Evolutionary conservation across 805 yeast species (phyloP).

Genomic region (Lachancea dasiensis): DNA sequence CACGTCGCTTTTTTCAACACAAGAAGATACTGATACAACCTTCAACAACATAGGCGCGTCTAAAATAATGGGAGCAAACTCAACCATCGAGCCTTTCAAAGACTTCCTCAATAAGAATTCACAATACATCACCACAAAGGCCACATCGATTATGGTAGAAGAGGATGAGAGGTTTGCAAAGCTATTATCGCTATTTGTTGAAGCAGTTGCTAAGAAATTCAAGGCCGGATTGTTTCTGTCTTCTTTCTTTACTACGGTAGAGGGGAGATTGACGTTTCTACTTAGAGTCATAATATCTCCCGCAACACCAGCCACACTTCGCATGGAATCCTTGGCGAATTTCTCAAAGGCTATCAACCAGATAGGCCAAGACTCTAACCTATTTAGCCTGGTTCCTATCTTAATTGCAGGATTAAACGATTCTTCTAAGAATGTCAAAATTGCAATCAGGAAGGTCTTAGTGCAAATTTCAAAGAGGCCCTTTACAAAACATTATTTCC

Average conservation of each 20-base stretch:
- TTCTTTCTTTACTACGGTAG: conserved; percentile 35
- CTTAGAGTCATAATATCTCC: conserved; percentile 52
- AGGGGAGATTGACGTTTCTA: conserved; percentile 50
- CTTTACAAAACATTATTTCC: conserved; percentile 38
- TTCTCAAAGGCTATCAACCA: conserved; percentile 33
- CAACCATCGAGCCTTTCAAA: conserved; percentile 24
- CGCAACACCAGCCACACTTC: conserved; percentile 51
- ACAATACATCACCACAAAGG: conserved; percentile 23
- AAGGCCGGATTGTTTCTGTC: conserved; percentile 31
- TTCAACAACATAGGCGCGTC: conserved; percentile 28
- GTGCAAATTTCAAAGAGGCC: conserved; percentile 35
- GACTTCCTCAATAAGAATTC: conserved; percentile 30
- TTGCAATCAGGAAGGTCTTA: conserved; percentile 36
- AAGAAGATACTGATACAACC: conserved; percentile 17
- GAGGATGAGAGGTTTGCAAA: conserved; percentile 37
- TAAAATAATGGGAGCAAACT: conserved; percentile 22
- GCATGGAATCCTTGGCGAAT: conserved; percentile 43
- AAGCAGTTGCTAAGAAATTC: conserved; percentile 36
- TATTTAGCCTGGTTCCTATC: conserved; percentile 55
- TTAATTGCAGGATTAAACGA: conserved; percentile 50
- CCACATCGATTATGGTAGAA: conserved; percentile 31
- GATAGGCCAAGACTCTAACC: conserved; percentile 35
- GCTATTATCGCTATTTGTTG: conserved; percentile 39
- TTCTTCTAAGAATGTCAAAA: conserved; percentile 45
- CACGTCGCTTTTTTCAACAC: conserved; percentile 43